Evolutionary conservation across 805 yeast species (phyloP), one percentile per base, ranked within the genome.

Genomic region (Jamesozyma lodderae): DNA sequence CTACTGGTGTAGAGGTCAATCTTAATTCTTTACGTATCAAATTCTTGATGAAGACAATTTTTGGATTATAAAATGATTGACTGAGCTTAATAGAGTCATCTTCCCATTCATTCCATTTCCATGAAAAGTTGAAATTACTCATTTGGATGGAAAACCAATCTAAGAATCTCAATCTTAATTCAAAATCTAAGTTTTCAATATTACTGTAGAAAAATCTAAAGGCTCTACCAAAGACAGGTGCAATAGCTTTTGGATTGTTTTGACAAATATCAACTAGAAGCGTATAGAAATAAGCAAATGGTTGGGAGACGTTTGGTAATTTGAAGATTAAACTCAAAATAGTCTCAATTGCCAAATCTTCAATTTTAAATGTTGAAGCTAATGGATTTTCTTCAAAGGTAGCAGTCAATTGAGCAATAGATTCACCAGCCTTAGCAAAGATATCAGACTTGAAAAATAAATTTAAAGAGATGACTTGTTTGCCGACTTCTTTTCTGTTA

Each of bases 101-200:
- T 20, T 71, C 75, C 98, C 98, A 92, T 59, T 88, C 97, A 45
- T 75, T 77, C 98, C 98, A 92, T 55, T 87, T 86, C 99, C 99
- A 92, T 26, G 88, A 84, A 63, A 85, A 92, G 41, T 82, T 87
- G 60, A 90, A 92, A 57, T 90, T 92, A 52, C 94, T 82, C 58
- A 92, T 74, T 62, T 92, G 98, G 40, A 84, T 79, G 1, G 94
- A 72, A 67, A 94, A 79, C 97, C 97, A 92, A 60, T 83, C 90
- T 51, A 85, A 67, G 47, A 75, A 82, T 42, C 88, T 68, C 42
- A 75, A 69, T 46, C 78, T 72, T 37, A 84, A 64, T 59, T 87
- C 96, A 50, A 77, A 77, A 55, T 90, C 96, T 37, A 87, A 64
- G 2, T 70, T 62, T 20, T 72, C 77, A 37, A 82, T 58, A 54